Evolutionary conservation across 495 filamentous ascomycete species (phyloP).

Genomic region (Trichoderma virens): DNA sequence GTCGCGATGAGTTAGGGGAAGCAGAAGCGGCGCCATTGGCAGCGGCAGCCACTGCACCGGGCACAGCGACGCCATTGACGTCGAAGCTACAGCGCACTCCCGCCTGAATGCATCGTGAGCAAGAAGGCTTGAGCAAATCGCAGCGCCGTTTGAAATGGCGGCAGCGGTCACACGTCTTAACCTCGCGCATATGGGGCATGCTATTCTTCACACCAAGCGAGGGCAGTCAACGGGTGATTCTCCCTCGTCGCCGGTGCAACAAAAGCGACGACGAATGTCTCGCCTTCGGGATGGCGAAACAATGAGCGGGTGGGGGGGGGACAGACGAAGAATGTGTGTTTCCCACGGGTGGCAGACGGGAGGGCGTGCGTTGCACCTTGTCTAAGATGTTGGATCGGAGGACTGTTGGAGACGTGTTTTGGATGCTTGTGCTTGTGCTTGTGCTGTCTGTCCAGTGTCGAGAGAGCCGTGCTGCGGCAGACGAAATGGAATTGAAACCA

Average conservation of each 20-base stretch:
- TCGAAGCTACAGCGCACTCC: constrained; percentile 11
- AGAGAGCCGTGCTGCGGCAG: background rate
- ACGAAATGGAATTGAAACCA: background rate
- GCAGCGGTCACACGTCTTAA: constrained; percentile 11
- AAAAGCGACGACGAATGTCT: background rate
- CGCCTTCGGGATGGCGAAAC: background rate
- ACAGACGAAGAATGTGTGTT: background rate
- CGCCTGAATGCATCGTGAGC: constrained; percentile 12
- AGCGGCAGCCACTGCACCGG: background rate
- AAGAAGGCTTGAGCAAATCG: constrained; percentile 9
- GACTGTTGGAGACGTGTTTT: background rate
- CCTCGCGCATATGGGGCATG: constrained; percentile 12
- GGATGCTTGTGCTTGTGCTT: background rate
- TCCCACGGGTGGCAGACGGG: background rate
- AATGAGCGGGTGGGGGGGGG: too few species aligned
- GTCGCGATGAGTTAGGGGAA: background rate
- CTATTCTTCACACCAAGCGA: background rate
- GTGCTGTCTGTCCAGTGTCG: too few species aligned
- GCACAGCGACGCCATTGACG: background rate
- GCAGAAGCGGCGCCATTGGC: background rate
- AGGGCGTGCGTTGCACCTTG: background rate
- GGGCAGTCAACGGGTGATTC: background rate
- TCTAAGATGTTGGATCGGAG: background rate
- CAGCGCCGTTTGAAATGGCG: constrained; percentile 12
- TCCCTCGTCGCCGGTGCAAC: background rate